Evolutionary conservation across 2,329 filamentous ascomycete genomes (phyloP).

Genomic region (Paracorniculantispora psalliotae): DNA sequence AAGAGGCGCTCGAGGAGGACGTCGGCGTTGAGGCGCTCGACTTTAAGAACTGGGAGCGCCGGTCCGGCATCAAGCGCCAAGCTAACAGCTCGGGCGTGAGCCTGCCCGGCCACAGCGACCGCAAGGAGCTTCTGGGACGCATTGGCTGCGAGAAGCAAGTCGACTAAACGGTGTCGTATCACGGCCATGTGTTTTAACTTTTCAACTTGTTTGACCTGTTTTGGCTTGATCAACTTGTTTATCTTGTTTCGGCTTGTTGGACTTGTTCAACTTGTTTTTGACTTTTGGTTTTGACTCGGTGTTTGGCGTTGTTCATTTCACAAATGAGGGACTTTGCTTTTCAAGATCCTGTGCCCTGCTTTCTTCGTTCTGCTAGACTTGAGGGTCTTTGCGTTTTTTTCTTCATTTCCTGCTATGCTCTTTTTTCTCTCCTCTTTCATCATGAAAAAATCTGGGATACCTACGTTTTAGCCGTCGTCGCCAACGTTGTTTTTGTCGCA

Average conservation of each 20-base stretch:
- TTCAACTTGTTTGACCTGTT: too few relatives aligned
- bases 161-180: constrained; percentile 37
- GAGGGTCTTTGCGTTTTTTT: neutral
- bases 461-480: constrained; percentile 6
- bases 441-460: constrained; percentile 10
- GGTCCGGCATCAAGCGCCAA: constrained; percentile 50
- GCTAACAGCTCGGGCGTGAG: constrained; percentile 56
- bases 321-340: neutral
- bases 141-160: constrained; percentile 80
- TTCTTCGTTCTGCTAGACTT: too few relatives aligned
- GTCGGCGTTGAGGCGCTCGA: constrained; percentile 69
- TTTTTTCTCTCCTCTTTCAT: neutral
- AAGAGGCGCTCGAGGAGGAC: constrained; percentile 64
- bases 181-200: too few relatives aligned
- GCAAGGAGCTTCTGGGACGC: constrained; percentile 74
- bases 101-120: constrained; percentile 65
- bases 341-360: neutral
- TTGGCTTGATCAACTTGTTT: too few relatives aligned
- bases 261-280: too few relatives aligned
- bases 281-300: too few relatives aligned
- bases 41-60: constrained; percentile 58
- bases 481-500: neutral
- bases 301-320: constrained; percentile 6
- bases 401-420: neutral
- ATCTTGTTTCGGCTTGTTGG: too few relatives aligned